Conservation (phyloP, 2,329 filamentous ascomycete genomes). For the Neonectria hederae region DNA sequence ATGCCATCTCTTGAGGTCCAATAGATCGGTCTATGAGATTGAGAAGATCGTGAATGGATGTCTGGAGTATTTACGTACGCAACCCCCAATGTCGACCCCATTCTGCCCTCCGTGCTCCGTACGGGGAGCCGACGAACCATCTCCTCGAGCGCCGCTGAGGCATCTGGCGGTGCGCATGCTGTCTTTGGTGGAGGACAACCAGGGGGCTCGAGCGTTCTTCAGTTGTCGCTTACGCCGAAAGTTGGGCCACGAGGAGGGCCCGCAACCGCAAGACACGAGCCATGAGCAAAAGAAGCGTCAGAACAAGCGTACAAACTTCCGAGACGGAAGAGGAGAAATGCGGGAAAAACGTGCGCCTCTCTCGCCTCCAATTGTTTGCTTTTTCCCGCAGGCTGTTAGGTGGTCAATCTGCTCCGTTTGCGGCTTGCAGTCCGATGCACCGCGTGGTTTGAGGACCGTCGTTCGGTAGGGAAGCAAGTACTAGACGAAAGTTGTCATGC, state of each 20-base stretch:
- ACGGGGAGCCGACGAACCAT: not conserved
- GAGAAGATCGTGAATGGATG: not conserved
- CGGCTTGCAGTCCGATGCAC: constrained; percentile 16
- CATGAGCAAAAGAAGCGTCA: not conserved
- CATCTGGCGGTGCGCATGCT: not conserved
- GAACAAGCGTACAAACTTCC: not conserved
- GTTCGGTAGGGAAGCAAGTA: not conserved
- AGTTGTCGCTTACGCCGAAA: constrained; percentile 26
- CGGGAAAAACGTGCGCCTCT: constrained; percentile 22
- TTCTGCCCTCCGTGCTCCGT: not conserved
- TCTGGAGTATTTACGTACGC: not conserved
- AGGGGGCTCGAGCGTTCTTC: constrained; percentile 23
- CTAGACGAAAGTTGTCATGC: not conserved
- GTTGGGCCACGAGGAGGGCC: constrained; percentile 17
- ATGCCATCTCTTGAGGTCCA: not conserved
- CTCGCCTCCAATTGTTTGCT: not conserved
- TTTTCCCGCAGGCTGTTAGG: not conserved
- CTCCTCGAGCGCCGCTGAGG: not conserved
- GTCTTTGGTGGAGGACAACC: not conserved
- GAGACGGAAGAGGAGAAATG: constrained; percentile 2
- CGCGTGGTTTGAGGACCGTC: constrained; percentile 5
- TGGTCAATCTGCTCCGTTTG: constrained; percentile 18
- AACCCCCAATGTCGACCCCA: not conserved
- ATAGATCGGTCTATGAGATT: not conserved
- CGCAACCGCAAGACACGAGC: constrained; percentile 1